Base-by-base conservation (phyloP, 129 eudicot genomes). In the Flaveria bidentis region DNA sequence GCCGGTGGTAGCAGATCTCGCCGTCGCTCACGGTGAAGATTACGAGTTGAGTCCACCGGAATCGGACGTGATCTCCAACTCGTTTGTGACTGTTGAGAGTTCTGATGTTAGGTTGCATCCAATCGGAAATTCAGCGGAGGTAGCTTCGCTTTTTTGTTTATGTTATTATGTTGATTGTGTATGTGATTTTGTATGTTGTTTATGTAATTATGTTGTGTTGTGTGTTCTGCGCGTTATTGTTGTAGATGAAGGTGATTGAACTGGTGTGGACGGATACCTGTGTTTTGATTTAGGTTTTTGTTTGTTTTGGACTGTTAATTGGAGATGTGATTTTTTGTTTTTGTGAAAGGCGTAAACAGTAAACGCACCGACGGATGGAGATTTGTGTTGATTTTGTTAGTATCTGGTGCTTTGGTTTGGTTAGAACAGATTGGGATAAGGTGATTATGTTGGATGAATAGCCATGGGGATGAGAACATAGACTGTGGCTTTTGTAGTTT, bases 1-100 rank as follows among this genome's bases (percentile, higher is more conserved):
- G 67, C 56, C 74, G 81, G 26, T 67, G 84, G 18, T 47, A 70
- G 26, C 76, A 69, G 85, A 63, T 78, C 64, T 73, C 45, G 3
- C 72, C n/a, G 79, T 73, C 76, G 74, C 33, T 9, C 9, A 67
- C 64, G 81, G 69, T 9, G 79, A 74, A 70, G 74, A 51, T 9
- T 6, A 67, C 64, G 81, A 73, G 33, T 65, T 66, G 71, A 83
- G 61, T 58, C 69, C 64, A 66, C 80, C 83, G 69, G 50, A 36
- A 78, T 82, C 89, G 39, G 85, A 55, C 44, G 76, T 86, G 49
- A 76, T 47, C 52, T 45, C 73, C 69, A 41, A 72, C 63, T 77
- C 90, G 15, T 63, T 78, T 73, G 55, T 76, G 76, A 69, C 71
- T 12, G 72, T 68, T 64, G 81, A 77, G 62, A 50, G 55, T 73